phyloP scores from a whole-genome alignment of 192 early-diverging fungal genomes.

The Jimgerdemannia lactiflua region DNA sequence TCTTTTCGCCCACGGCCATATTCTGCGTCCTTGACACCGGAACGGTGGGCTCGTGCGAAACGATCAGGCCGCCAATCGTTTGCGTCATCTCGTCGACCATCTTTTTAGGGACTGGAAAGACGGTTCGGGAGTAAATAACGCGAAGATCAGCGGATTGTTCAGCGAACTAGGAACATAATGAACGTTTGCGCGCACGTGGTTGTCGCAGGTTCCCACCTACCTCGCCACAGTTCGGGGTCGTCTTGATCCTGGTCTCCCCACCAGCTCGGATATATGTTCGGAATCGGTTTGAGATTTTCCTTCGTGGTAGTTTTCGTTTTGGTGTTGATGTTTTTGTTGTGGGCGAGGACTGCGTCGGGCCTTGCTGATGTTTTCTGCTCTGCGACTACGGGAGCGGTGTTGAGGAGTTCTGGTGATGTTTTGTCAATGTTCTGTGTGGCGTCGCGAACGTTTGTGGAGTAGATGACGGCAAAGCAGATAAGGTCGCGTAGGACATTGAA shows the following conservation, averaged over 20 bases:
- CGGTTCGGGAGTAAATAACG: not conserved
- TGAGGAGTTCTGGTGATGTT: not conserved
- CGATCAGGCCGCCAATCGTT: not conserved
- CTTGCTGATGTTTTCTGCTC: not conserved
- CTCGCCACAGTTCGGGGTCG: not conserved
- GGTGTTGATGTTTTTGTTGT: not conserved
- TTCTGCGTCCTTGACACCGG: not conserved
- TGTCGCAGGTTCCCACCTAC: not conserved
- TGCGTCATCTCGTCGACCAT: not conserved
- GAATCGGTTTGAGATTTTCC: not conserved
- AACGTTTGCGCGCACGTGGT: no score
- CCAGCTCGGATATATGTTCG: not conserved
- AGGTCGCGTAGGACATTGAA: constrained; percentile 31
- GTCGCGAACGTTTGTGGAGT: constrained; percentile 9
- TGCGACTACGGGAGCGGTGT: not conserved
- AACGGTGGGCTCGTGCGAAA: not conserved
- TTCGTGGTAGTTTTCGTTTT: not conserved
- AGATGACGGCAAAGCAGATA: constrained; percentile 34
- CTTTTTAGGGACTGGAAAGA: not conserved
- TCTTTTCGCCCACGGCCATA: not conserved
- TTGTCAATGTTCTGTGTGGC: not conserved
- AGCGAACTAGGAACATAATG: no score
- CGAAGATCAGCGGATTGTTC: no score
- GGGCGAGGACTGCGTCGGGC: not conserved
- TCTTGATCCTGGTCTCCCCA: not conserved